Percentiles rank a stretch among this genome's conserved stretches.
These are phyloP conservation scores for Exsudoporus floridanus DNA, from an alignment of 1,284 basidiomycete genomes.

Conservation along the genomic window DNA sequence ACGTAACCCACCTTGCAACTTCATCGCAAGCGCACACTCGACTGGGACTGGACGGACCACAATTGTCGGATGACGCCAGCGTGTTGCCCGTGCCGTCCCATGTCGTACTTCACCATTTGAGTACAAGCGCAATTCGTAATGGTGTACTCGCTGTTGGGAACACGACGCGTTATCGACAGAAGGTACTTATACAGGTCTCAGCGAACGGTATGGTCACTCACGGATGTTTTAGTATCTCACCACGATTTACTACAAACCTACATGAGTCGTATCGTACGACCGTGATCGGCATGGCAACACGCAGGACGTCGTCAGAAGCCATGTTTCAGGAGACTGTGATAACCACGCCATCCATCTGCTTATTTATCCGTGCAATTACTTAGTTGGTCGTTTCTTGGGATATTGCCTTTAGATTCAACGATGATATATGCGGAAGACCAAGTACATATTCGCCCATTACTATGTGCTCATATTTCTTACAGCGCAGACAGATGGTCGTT, in stretches of 20 bases:
- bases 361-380: slow-evolving; percentile 33
- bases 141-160: slow-evolving; percentile 93
- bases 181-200: slow-evolving; percentile 50
- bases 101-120: slow-evolving; percentile 93
- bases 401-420: slow-evolving; percentile 30
- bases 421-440: slow-evolving; percentile 22
- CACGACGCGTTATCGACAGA: slow-evolving; percentile 91
- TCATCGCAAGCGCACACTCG: slow-evolving; percentile 23
- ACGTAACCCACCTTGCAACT: slow-evolving; percentile 33
- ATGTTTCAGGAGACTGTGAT: slow-evolving; percentile 10
- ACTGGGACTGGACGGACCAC: slow-evolving; percentile 39
- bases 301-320: slow-evolving; percentile 31
- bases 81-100: slow-evolving; percentile 94
- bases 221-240: slow-evolving; percentile 47
- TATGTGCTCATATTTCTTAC: slow-evolving; percentile 13
- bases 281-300: slow-evolving; percentile 14
- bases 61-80: slow-evolving; percentile 83
- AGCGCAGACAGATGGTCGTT: slow-evolving; percentile 8
- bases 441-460: slow-evolving; percentile 17
- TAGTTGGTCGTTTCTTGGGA: slow-evolving; percentile 33
- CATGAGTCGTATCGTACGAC: slow-evolving; percentile 29
- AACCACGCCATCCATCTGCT: slow-evolving; percentile 15
- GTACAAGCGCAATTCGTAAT: slow-evolving; percentile 93
- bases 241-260: slow-evolving; percentile 60
- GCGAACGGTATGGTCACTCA: slow-evolving; percentile 10